Percentiles rank a stretch among this genome's conserved stretches.
Evolutionary conservation across 1,284 basidiomycete genomes (phyloP).

Genomic region (Leccinum laetum): DNA sequence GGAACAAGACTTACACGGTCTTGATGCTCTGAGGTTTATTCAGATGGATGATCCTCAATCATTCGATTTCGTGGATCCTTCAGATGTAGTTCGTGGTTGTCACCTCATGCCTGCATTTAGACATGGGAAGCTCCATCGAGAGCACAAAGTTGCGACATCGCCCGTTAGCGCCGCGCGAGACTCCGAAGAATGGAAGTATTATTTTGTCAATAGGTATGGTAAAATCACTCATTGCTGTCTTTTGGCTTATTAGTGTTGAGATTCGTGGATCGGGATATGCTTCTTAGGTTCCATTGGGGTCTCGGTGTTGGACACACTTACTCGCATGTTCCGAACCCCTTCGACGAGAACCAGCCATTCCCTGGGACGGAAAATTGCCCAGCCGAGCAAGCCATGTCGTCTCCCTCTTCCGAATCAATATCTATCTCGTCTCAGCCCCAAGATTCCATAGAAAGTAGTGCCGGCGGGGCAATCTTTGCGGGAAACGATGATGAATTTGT

Average conservation of each 20-base stretch:
- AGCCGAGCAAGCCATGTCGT: neutral
- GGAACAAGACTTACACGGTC: neutral
- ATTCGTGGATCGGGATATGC: constrained; percentile 12
- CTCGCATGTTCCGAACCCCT: neutral
- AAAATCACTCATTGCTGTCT: neutral
- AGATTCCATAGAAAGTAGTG: neutral
- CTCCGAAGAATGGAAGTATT: neutral
- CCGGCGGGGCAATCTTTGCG: neutral
- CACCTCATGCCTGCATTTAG: neutral
- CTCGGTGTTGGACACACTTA: constrained; percentile 6
- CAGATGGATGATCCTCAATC: neutral
- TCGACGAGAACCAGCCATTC: neutral
- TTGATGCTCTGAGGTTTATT: neutral
- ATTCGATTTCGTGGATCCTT: neutral
- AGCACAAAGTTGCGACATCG: neutral
- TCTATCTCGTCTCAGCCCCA: neutral
- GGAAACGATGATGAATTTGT: neutral
- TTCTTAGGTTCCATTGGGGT: constrained; percentile 6
- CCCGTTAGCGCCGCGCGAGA: no score
- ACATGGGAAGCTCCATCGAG: neutral
- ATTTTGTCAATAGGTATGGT: neutral
- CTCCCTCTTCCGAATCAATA: neutral
- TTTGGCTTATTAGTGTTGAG: neutral
- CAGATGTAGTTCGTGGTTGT: neutral
- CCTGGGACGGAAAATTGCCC: neutral